These are phyloP conservation scores for Triticum urartu DNA, from an alignment of 176 grass and related monocot genomes.

Conservation along the genomic window DNA sequence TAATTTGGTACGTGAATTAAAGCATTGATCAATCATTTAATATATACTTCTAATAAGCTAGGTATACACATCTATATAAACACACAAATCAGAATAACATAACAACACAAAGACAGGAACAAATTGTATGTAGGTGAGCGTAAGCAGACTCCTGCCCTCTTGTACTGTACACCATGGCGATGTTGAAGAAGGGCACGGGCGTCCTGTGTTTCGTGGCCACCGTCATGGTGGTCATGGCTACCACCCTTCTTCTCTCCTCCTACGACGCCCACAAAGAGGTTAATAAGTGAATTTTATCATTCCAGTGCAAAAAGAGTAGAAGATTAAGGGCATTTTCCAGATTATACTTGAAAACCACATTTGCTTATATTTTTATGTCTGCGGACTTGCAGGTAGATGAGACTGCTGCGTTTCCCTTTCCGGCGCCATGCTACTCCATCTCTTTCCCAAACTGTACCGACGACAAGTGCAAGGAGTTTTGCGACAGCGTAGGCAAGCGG, in stretches of 20 bases:
- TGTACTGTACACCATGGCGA: neutral
- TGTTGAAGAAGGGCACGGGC: neutral
- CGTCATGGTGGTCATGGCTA: neutral
- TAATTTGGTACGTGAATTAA: no score
- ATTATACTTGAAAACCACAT: no score
- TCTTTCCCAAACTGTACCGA: neutral
- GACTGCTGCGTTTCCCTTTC: neutral
- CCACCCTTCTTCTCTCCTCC: neutral
- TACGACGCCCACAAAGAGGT: neutral
- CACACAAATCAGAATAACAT: neutral
- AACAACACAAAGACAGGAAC: neutral
- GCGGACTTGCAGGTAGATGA: no score
- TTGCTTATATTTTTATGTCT: no score
- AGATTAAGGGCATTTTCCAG: no score
- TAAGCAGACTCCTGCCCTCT: neutral
- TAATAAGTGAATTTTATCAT: neutral
- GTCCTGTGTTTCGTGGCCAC: neutral
- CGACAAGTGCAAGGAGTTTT: neutral
- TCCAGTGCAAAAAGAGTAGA: neutral
- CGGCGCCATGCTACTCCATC: neutral
- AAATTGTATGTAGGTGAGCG: neutral
- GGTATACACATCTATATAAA: neutral
- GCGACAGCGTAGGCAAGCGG: neutral
- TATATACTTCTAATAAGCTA: neutral
- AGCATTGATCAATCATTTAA: no score